phyloP scores from a whole-genome alignment of 2,329 filamentous ascomycete genomes.

The Fusarium pseudonygamai region DNA sequence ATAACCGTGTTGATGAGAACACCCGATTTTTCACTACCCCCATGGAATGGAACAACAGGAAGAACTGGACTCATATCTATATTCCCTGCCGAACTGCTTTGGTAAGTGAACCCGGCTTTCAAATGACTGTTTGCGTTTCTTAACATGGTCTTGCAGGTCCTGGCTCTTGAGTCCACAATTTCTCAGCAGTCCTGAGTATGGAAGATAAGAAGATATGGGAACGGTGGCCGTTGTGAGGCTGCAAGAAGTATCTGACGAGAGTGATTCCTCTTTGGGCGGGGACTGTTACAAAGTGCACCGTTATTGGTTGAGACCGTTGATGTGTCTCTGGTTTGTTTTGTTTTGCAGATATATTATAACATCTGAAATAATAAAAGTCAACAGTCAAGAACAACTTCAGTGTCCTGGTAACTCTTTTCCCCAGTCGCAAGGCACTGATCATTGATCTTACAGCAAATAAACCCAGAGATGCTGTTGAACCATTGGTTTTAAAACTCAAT shows the following conservation, averaged over 20 bases:
- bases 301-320: background rate
- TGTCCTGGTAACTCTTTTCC: background rate
- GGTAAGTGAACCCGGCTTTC: conserved; percentile 60
- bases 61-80: conserved; percentile 94
- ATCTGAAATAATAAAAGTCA: conserved; percentile 24
- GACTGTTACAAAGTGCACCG: background rate
- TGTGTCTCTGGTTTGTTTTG: conserved; percentile 2
- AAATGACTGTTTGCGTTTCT: background rate
- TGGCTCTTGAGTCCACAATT: conserved; percentile 56
- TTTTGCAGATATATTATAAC: background rate
- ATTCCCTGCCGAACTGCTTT: conserved; percentile 84
- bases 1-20: conserved; percentile 78
- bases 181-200: conserved; percentile 30
- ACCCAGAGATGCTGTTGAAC: too few relatives aligned
- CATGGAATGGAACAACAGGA: conserved; percentile 87
- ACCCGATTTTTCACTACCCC: conserved; percentile 93
- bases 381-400: background rate
- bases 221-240: background rate
- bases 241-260: background rate
- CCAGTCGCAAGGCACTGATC: background rate
- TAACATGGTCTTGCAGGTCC: conserved; percentile 53
- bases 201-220: background rate
- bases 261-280: background rate
- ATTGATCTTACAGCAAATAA: too few relatives aligned
- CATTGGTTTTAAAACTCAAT: too few relatives aligned